A percentile compares a stretch with the other conserved stretches of the same genome.
Conservation (phyloP, 257 asterid species). For the Plantago major region DNA sequence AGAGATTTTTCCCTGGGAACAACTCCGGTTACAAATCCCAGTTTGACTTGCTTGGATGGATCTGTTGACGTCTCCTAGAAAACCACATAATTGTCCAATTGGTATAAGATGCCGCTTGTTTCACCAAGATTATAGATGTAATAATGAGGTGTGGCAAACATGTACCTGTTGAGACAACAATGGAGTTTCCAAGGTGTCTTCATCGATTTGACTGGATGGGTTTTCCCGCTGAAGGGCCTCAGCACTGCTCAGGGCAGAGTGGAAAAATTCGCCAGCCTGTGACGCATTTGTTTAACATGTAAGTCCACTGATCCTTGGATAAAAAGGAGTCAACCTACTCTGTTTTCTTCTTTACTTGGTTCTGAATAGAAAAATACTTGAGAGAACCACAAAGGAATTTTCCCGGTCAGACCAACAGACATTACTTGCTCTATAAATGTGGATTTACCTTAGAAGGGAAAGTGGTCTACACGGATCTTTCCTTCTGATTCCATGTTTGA, state of each 20-base stretch:
- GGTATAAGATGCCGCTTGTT: slow-evolving; percentile 14
- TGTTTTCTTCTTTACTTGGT: too few species aligned
- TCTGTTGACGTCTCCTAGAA: slow-evolving; percentile 54
- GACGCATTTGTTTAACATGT: slow-evolving; percentile 17
- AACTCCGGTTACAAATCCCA: slow-evolving; percentile 88
- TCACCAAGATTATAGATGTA: background rate
- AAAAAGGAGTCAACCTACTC: background rate
- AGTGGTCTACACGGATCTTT: too few species aligned
- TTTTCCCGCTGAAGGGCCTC: slow-evolving; percentile 71
- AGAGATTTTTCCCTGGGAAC: slow-evolving; percentile 85
- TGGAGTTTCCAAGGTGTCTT: slow-evolving; percentile 89
- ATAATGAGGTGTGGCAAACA: background rate
- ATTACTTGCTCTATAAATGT: too few species aligned
- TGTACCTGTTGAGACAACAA: slow-evolving; percentile 68
- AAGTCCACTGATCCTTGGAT: slow-evolving; percentile 11
- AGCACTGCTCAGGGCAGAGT: slow-evolving; percentile 75
- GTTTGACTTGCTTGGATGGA: slow-evolving; percentile 90
- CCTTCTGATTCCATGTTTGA: too few species aligned
- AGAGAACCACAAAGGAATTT: too few species aligned
- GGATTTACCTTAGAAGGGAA: too few species aligned
- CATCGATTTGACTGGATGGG: slow-evolving; percentile 65
- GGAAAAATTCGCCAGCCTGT: slow-evolving; percentile 87
- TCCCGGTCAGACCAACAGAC: too few species aligned
- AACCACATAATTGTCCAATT: slow-evolving; percentile 6
- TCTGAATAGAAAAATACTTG: too few species aligned